Evolutionary conservation across 2,329 filamentous ascomycete species (phyloP), one percentile per base, ranked within the genome.

Genomic region (Ascocoryne sarcoides): DNA sequence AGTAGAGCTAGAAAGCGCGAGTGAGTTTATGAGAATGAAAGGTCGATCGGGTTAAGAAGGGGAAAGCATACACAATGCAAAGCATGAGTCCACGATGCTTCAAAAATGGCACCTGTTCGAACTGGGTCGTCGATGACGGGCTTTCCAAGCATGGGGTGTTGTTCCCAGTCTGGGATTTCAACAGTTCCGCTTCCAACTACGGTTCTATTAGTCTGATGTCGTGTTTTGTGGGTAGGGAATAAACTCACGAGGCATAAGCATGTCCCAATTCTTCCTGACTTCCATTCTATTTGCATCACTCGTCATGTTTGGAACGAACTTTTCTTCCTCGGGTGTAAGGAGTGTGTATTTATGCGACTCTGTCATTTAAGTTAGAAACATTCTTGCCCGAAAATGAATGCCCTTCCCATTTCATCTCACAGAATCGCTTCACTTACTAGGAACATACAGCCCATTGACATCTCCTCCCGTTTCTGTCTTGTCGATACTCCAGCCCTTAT

Each of bases 51-150:
- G 10, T 7, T 7, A 26, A 26, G 7, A 1, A 17, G 3, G 18
- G 30, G 2, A 8, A 19, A 39, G 23, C 42, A 30, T 44, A 55
- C 51, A 36, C 58, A 61, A 37, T 60, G 58, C 4, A 60, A 39
- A 4, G 59, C 56, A 37, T 60, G 58, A 0, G 59, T 60, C 59
- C 58, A 61, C 1, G 53, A 54, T 3, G 57, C 58, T 50, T 61
- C 58, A 32, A 51, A 60, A 4, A 60, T 36, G 0, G 58, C 47
- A 4, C 57, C 57, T 1, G 44, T 45, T 2, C 53, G 53, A 12
- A 58, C 53, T 10, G 58, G 56, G 36, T 62, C 58, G 21, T 56
- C 47, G 12, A 43, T 41, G 16, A 62, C 56, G 1, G 57, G 59
- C 10, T 56, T 47, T 7, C 59, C 58, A 5, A 62, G 45, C 33